Percentiles rank a stretch among this genome's conserved stretches.
These are phyloP conservation scores for Fusarium anthophilum DNA, from an alignment of 2,329 filamentous ascomycete genomes.

Conservation along the genomic window DNA sequence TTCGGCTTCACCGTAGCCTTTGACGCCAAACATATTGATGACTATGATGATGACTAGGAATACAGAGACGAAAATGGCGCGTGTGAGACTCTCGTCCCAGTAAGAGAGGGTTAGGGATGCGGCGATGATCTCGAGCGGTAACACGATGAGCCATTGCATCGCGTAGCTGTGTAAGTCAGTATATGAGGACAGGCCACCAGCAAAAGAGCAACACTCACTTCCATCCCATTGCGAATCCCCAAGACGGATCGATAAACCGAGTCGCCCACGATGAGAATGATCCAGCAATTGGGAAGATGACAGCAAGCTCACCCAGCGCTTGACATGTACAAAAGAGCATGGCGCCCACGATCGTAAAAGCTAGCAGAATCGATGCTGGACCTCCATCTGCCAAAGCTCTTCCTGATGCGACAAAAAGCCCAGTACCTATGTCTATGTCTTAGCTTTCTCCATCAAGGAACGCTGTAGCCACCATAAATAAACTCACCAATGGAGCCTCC, in stretches of 20 bases:
- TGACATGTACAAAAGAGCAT: conserved; percentile 96
- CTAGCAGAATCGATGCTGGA: conserved; percentile 79
- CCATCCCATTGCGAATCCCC: conserved; percentile 96
- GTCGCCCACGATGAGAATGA: conserved; percentile 94
- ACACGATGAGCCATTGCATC: conserved; percentile 84
- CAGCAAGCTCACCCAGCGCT: conserved; percentile 89
- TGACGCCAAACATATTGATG: conserved; percentile 91
- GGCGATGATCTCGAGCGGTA: conserved; percentile 88
- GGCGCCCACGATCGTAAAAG: conserved; percentile 80
- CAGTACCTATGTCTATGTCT: conserved; percentile 66
- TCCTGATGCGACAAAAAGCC: conserved; percentile 87
- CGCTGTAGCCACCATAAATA: background rate
- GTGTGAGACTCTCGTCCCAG: conserved; percentile 73
- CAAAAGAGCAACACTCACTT: conserved; percentile 64
- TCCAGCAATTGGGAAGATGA: conserved; percentile 88
- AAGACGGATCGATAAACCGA: conserved; percentile 90
- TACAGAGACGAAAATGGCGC: conserved; percentile 82
- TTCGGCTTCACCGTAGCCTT: conserved; percentile 89
- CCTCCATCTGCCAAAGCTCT: conserved; percentile 76
- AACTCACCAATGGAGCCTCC: conserved; percentile 82
- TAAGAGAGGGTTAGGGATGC: conserved; percentile 86
- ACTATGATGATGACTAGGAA: conserved; percentile 79
- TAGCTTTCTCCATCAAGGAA: conserved; percentile 12
- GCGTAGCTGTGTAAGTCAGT: conserved; percentile 69
- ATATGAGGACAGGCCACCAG: background rate